Percentiles rank a stretch among this genome's conserved stretches.
Evolutionary conservation across 495 filamentous ascomycete genomes (phyloP).

Genomic region (Daldinia loculata): DNA sequence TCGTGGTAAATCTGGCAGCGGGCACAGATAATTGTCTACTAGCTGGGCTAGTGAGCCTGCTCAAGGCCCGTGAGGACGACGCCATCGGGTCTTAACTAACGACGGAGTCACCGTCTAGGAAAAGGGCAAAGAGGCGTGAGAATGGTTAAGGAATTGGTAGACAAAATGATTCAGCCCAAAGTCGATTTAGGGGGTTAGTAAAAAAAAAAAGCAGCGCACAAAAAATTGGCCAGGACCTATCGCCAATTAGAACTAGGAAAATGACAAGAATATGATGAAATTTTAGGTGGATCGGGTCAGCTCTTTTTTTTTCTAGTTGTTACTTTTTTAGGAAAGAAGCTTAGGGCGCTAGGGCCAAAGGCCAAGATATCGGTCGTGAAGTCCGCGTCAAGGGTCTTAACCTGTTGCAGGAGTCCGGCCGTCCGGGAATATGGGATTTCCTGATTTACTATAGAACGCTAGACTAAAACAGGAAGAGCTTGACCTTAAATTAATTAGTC

Average conservation of each 20-base stretch:
- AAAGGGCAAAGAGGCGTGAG: not conserved
- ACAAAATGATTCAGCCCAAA: conserved; percentile 9
- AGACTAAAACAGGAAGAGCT: conserved; percentile 3
- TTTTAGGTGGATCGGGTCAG: conserved; percentile 31
- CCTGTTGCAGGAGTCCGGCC: conserved; percentile 7
- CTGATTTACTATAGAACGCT: conserved; percentile 5
- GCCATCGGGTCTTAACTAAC: conserved; percentile 30
- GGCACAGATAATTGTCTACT: conserved; percentile 32
- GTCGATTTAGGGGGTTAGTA: not conserved
- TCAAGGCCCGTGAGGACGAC: conserved; percentile 36
- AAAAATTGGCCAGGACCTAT: conserved; percentile 31
- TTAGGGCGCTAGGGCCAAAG: conserved; percentile 23
- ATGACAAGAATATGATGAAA: conserved; percentile 30
- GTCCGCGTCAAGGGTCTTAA: conserved; percentile 17
- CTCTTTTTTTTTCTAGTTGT: conserved; percentile 5
- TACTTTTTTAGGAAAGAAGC: conserved; percentile 33
- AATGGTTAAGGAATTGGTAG: conserved; percentile 1
- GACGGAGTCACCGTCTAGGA: conserved; percentile 19
- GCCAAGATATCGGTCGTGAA: conserved; percentile 18
- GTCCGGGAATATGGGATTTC: conserved; percentile 23
- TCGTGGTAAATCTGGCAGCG: conserved; percentile 27
- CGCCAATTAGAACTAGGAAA: conserved; percentile 29
- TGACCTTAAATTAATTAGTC: conserved; percentile 7
- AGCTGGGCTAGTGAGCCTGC: conserved; percentile 27
- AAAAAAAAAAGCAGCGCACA: conserved; percentile 30